Evolutionary conservation across 768 basidiomycete genomes (phyloP).

Genomic region (Hemileccinum impolitum): DNA sequence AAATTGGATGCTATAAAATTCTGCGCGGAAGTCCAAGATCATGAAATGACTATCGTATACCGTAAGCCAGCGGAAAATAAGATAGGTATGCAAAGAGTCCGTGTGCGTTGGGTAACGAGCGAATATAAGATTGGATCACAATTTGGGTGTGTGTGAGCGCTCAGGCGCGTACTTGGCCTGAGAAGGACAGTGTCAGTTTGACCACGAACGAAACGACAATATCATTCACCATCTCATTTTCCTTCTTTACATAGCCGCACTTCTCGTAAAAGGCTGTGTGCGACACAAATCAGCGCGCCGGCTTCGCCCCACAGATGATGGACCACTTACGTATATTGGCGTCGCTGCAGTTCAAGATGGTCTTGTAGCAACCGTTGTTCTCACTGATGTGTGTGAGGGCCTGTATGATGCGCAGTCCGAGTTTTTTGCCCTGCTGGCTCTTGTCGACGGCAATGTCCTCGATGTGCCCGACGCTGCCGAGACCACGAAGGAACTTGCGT

Average conservation of each 20-base stretch:
- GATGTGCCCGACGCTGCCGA: constrained; percentile 91
- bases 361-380: constrained; percentile 86
- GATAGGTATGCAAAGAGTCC: constrained; percentile 12
- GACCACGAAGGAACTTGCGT: constrained; percentile 86
- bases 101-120: neutral
- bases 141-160: constrained; percentile 16
- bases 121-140: constrained; percentile 11
- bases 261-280: constrained; percentile 90
- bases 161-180: constrained; percentile 62
- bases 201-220: neutral
- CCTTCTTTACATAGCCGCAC: constrained; percentile 89
- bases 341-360: constrained; percentile 92
- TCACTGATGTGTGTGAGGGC: constrained; percentile 84
- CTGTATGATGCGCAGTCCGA: constrained; percentile 85
- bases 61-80: constrained; percentile 4
- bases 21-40: constrained; percentile 8
- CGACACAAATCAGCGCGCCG: constrained; percentile 7
- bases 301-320: constrained; percentile 1
- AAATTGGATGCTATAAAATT: constrained; percentile 16
- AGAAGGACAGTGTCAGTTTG: constrained; percentile 4
- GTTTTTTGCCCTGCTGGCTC: constrained; percentile 84
- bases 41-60: constrained; percentile 5
- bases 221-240: constrained; percentile 80
- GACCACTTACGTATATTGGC: constrained; percentile 80
- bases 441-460: constrained; percentile 96